These are phyloP conservation scores for Candida silvatica DNA, from an alignment of 805 yeast genomes.

Conservation along the genomic window DNA sequence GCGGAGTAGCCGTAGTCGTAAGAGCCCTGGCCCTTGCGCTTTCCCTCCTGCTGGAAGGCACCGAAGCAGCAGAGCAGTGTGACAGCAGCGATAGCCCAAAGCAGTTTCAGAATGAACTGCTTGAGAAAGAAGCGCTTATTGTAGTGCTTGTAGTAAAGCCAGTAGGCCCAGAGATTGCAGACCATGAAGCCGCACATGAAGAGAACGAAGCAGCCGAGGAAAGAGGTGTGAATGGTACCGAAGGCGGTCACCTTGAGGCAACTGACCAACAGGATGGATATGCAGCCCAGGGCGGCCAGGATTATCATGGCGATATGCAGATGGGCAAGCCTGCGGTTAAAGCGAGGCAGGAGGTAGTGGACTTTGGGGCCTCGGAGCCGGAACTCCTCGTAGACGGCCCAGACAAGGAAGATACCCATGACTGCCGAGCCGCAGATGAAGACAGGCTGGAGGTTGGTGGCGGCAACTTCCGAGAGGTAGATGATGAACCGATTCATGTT, in stretches of 20 bases:
- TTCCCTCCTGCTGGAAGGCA: constrained; percentile 16
- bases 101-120: constrained; percentile 42
- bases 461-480: constrained; percentile 82
- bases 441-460: constrained; percentile 76
- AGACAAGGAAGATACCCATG: constrained; percentile 68
- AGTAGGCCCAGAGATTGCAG: constrained; percentile 35
- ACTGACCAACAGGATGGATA: constrained; percentile 68
- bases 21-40: constrained; percentile 17
- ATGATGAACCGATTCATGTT: constrained; percentile 33
- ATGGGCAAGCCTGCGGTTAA: constrained; percentile 10
- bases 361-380: constrained; percentile 48
- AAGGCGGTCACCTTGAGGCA: constrained; percentile 58
- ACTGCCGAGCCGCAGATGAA: constrained; percentile 72
- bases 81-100: constrained; percentile 63
- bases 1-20: constrained; percentile 44
- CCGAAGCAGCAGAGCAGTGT: constrained; percentile 65
- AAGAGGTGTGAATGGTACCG: constrained; percentile 49
- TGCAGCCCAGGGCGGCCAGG: constrained; percentile 32
- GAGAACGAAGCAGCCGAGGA: constrained; percentile 68
- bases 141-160: constrained; percentile 16
- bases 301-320: constrained; percentile 19
- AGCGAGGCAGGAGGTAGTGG: constrained; percentile 38
- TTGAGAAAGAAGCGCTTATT: constrained; percentile 23
- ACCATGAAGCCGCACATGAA: constrained; percentile 48
- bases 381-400: constrained; percentile 56